phyloP scores from a whole-genome alignment of 73 alveolate species.

The Tetrahymena borealis region DNA sequence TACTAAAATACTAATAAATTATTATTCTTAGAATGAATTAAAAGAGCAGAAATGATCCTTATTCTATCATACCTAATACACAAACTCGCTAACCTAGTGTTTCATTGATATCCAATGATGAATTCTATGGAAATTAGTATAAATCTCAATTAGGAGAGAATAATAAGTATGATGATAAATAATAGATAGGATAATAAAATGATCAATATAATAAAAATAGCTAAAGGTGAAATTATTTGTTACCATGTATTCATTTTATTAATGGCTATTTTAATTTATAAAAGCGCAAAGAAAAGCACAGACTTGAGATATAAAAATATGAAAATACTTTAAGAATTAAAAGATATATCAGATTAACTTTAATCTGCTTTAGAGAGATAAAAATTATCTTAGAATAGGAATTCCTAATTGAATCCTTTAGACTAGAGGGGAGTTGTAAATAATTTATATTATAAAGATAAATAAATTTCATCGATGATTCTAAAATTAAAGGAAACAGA shows the following conservation, averaged over 20 bases:
- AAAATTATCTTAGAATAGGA: neutral
- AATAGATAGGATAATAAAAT: too few species aligned
- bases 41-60: neutral
- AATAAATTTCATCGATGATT: too few species aligned
- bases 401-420: neutral
- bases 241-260: neutral
- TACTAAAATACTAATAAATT: too few species aligned
- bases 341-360: neutral
- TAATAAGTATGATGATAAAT: neutral
- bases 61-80: neutral
- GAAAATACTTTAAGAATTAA: neutral
- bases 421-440: neutral
- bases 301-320: neutral
- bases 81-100: neutral
- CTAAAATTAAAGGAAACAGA: neutral
- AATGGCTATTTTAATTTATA: neutral
- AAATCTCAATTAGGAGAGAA: neutral
- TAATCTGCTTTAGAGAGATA: neutral
- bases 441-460: too few species aligned
- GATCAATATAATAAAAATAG: neutral
- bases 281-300: neutral
- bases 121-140: neutral
- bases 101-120: neutral
- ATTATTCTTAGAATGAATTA: neutral
- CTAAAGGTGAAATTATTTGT: neutral